Base-by-base conservation (phyloP, 495 filamentous ascomycete species). In the Aspergillus campestris region DNA sequence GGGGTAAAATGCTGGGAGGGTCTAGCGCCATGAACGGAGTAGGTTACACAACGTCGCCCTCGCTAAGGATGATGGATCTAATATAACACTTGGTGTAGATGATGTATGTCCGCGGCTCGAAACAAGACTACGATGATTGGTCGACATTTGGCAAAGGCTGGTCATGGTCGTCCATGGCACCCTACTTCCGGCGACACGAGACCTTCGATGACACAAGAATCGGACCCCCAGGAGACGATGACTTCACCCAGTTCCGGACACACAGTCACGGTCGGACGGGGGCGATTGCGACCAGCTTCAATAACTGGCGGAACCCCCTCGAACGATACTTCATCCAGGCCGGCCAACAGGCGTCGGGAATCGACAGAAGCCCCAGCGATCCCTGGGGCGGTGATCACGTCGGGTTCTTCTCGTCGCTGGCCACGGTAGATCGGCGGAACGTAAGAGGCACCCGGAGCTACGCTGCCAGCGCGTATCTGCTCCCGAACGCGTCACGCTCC, bases 1-100 rank as follows among this genome's bases (percentile, higher is more conserved):
- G 74, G 3, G 79, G 78, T 9, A 78, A 77, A 49, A 60, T 70
- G 34, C 58, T 83, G 0, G 81, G 81, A 5, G 81, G 80, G 7
- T 76, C 72, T 6, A 79, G 74, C 27, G 74, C 61, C 1, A 67
- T 82, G 47, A 84, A 83, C 37, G 40, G 40, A 8, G 40, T 43
- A 43, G 24, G 40, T 41, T 5, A 29, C 7, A n/a, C 24, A 8
- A 3, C 9, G 1, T 9, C 31, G n/a, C 11, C 12, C 8, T 4
- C 1, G 39, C 12, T 12, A 31, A 27, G 28, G 7, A 5, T 12
- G 3, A 43, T 24, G 18, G 18, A 24, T 24, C 18, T 24, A 24
- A 24, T 24, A 24, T 24, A 2, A 1, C 14, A 34, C 15, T 12
- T 8, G 34, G 24, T 12, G 3, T 55, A 55, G 31, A 49, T 60